Conservation (phyloP, 768 basidiomycete genomes). For the Hypholoma sublateritium region DNA sequence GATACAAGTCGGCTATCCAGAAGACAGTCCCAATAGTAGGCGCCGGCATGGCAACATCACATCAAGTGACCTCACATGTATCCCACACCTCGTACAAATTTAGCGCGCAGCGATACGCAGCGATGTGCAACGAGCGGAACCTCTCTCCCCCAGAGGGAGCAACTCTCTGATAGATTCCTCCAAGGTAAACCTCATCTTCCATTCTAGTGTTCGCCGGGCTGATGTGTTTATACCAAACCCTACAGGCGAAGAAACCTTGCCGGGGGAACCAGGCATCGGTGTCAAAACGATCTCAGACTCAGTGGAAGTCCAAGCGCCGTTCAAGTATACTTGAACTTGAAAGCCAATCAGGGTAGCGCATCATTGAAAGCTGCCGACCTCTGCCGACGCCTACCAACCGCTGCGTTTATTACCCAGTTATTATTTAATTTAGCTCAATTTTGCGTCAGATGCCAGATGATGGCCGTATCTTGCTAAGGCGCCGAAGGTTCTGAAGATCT, state of each 20-base stretch:
- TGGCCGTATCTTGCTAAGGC: background rate
- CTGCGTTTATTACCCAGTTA: background rate
- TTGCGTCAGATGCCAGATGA: background rate
- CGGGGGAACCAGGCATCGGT: background rate
- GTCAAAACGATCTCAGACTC: background rate
- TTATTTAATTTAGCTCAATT: slow-evolving; percentile 6
- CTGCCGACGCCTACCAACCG: slow-evolving; percentile 12
- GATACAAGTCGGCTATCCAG: background rate
- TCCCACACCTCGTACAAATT: background rate
- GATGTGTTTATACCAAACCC: too few species aligned
- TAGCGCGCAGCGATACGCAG: background rate
- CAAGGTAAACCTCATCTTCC: background rate
- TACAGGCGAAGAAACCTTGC: background rate
- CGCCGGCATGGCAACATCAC: slow-evolving; percentile 10
- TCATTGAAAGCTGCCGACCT: slow-evolving; percentile 8
- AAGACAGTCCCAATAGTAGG: background rate
- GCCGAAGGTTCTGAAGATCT: background rate
- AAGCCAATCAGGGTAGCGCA: background rate
- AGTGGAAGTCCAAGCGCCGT: too few species aligned
- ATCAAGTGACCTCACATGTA: slow-evolving; percentile 10
- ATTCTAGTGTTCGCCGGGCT: too few species aligned
- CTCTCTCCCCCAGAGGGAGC: background rate
- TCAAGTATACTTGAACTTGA: background rate
- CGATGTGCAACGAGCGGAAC: background rate
- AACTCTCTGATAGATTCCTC: background rate